Conservation (phyloP, 2,329 filamentous ascomycete genomes). For the Beauveria sp. region DNA sequence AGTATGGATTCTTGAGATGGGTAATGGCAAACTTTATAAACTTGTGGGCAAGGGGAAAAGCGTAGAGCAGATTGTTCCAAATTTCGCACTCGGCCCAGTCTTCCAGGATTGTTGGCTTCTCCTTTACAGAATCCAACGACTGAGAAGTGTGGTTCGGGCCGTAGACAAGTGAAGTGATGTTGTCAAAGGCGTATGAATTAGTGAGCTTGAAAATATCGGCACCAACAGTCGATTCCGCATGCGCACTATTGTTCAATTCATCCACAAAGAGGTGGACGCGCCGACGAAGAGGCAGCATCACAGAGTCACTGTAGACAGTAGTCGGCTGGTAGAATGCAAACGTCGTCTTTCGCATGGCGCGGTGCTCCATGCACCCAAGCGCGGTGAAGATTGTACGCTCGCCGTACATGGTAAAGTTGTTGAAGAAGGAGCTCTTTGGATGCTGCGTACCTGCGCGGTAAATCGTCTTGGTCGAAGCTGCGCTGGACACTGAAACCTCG, state of each 20-base stretch:
- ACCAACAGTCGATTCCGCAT: background rate
- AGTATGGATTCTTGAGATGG: background rate
- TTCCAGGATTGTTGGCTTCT: background rate
- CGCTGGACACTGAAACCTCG: background rate
- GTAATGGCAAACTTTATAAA: background rate
- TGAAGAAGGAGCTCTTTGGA: slow-evolving; percentile 1
- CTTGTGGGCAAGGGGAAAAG: background rate
- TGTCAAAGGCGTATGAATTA: slow-evolving; percentile 1
- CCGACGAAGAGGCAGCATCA: background rate
- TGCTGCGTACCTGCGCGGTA: slow-evolving; percentile 3
- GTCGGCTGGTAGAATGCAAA: background rate
- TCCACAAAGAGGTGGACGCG: background rate
- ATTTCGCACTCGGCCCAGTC: slow-evolving; percentile 5
- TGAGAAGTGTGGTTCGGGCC: background rate
- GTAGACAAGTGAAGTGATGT: background rate
- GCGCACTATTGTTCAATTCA: background rate
- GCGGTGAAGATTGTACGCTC: slow-evolving; percentile 5
- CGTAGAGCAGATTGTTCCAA: slow-evolving; percentile 3
- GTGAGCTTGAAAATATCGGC: slow-evolving; percentile 1
- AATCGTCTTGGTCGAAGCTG: background rate
- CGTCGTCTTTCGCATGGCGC: slow-evolving; percentile 1
- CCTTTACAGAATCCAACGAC: background rate
- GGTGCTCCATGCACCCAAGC: background rate
- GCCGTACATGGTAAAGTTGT: slow-evolving; percentile 6
- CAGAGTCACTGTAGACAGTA: background rate